A percentile compares a stretch with the other conserved stretches of the same genome.
Evolutionary conservation across 1,284 basidiomycete genomes (phyloP).

Genomic region (Anthracocystis panici-leucophaei): DNA sequence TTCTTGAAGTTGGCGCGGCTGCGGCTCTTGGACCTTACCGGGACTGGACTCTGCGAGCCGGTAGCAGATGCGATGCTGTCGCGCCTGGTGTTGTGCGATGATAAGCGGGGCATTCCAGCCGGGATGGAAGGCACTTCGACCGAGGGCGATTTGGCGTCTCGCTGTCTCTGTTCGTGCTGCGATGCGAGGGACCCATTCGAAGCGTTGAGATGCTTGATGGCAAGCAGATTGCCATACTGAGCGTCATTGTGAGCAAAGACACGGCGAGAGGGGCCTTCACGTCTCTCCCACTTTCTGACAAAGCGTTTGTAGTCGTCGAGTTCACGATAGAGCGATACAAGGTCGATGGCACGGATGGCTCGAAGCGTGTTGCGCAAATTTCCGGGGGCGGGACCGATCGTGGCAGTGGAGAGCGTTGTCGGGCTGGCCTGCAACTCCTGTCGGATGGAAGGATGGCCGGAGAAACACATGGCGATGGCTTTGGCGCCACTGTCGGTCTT

Average conservation of each 20-base stretch:
- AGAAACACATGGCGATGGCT: slow-evolving; percentile 53
- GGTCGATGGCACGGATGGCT: slow-evolving; percentile 58
- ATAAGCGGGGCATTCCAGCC: slow-evolving; percentile 51
- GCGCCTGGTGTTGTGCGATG: slow-evolving; percentile 32
- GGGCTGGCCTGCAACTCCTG: slow-evolving; percentile 33
- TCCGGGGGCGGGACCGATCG: slow-evolving; percentile 41
- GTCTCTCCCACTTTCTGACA: slow-evolving; percentile 60
- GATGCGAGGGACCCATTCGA: background rate
- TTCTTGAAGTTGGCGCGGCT: slow-evolving; percentile 34
- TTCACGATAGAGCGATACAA: slow-evolving; percentile 53
- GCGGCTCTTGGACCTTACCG: slow-evolving; percentile 40
- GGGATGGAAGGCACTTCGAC: slow-evolving; percentile 42
- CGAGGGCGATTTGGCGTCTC: slow-evolving; percentile 27
- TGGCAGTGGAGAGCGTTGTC: slow-evolving; percentile 26
- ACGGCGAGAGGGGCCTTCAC: slow-evolving; percentile 58
- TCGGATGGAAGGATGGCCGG: slow-evolving; percentile 38
- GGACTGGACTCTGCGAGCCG: slow-evolving; percentile 27
- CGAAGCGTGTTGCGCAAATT: slow-evolving; percentile 56
- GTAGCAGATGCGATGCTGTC: slow-evolving; percentile 27
- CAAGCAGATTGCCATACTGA: slow-evolving; percentile 65
- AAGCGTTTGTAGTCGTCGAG: slow-evolving; percentile 63
- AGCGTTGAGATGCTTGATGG: slow-evolving; percentile 47
- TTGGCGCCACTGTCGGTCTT: slow-evolving; percentile 54
- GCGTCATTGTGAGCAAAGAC: slow-evolving; percentile 68
- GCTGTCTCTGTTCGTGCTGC: slow-evolving; percentile 21